Percentiles rank a stretch among this genome's conserved stretches.
These are phyloP conservation scores for Pestalotiopsis sp. DNA, from an alignment of 2,329 filamentous ascomycete genomes.

Conservation along the genomic window DNA sequence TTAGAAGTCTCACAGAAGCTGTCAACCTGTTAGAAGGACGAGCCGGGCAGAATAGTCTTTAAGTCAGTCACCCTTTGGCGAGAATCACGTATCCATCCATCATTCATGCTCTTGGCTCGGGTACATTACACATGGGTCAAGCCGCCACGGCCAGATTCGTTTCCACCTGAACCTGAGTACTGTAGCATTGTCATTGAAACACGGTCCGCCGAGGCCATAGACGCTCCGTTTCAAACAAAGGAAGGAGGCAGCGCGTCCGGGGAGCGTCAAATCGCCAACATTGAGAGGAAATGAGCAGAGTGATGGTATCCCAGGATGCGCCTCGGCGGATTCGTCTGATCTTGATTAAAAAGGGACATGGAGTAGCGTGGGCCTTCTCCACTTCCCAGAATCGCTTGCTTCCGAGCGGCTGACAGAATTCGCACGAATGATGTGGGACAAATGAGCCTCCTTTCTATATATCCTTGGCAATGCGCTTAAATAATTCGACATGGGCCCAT, in stretches of 20 bases:
- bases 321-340: slow-evolving; percentile 7
- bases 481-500: neutral
- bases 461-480: slow-evolving; percentile 4
- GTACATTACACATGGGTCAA: neutral
- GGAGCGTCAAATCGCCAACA: neutral
- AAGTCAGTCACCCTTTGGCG: neutral
- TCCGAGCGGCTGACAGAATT: slow-evolving; percentile 10
- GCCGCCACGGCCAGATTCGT: neutral
- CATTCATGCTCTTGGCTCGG: neutral
- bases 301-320: neutral
- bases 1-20: neutral
- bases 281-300: slow-evolving; percentile 5
- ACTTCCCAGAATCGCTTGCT: slow-evolving; percentile 11
- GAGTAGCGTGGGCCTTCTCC: neutral
- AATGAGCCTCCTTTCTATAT: neutral
- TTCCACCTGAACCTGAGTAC: slow-evolving; percentile 1
- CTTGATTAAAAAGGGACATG: slow-evolving; percentile 6
- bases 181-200: slow-evolving; percentile 9
- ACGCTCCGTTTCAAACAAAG: slow-evolving; percentile 12
- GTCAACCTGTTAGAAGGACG: neutral
- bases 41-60: neutral
- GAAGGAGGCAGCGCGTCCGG: slow-evolving; percentile 4
- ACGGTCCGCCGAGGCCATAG: slow-evolving; percentile 5
- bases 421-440: slow-evolving; percentile 9
- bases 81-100: neutral